These are phyloP conservation scores for Nicotiana paniculata DNA, from an alignment of 257 asterid species.

Conservation along the genomic window DNA sequence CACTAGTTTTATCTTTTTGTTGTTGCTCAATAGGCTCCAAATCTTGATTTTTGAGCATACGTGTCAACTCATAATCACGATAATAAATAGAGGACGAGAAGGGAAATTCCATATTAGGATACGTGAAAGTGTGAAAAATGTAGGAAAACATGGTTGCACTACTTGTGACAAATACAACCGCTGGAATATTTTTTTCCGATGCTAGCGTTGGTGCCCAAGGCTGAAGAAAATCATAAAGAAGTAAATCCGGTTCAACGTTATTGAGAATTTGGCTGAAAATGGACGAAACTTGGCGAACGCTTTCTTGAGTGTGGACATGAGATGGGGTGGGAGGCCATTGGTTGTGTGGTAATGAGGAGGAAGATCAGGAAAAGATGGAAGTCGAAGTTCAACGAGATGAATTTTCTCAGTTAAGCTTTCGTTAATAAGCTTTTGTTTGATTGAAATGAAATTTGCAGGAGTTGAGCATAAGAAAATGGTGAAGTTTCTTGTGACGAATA, in stretches of 20 bases:
- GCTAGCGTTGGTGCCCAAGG: constrained; percentile 24
- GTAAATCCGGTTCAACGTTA: constrained; percentile 14
- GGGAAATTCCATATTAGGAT: constrained; percentile 1
- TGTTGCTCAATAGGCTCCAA: background rate
- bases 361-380: constrained; percentile 21
- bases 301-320: constrained; percentile 15
- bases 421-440: constrained; percentile 5
- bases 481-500: constrained; percentile 3
- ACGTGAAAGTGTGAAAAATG: background rate
- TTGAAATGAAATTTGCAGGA: background rate
- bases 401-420: background rate
- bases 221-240: constrained; percentile 19
- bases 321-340: constrained; percentile 26
- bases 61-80: background rate
- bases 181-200: constrained; percentile 9
- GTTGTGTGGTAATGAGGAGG: constrained; percentile 28
- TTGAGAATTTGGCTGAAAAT: constrained; percentile 3
- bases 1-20: background rate
- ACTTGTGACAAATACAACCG: constrained; percentile 12
- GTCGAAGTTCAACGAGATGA: constrained; percentile 12
- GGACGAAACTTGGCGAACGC: constrained; percentile 8
- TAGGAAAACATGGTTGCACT: background rate
- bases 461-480: constrained; percentile 21
- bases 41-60: background rate
- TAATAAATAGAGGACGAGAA: constrained; percentile 6